These are phyloP conservation scores for Elaeis oleifera DNA, from an alignment of 202 grass and related monocot species.

Conservation along the genomic window DNA sequence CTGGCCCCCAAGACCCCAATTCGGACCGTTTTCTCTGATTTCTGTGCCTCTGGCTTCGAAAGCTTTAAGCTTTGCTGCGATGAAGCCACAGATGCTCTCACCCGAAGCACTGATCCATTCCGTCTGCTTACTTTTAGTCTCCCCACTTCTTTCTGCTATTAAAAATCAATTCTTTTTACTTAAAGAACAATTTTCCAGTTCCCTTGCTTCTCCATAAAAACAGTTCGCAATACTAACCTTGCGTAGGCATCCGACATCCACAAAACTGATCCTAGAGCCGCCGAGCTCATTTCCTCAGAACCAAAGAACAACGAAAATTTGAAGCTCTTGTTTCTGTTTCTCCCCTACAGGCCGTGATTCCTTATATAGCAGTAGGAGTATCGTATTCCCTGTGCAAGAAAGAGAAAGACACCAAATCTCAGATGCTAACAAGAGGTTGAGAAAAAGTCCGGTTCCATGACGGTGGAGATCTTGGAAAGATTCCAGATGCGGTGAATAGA, in stretches of 20 bases:
- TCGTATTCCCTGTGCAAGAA: too few relatives aligned
- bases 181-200: conserved; percentile 1
- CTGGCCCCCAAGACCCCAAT: conserved; percentile 90
- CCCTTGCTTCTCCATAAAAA: too few relatives aligned
- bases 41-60: conserved; percentile 20
- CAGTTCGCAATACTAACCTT: neutral
- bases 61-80: conserved; percentile 37
- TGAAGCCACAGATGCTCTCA: conserved; percentile 42
- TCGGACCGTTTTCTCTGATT: conserved; percentile 46
- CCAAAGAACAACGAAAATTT: too few relatives aligned
- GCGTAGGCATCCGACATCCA: neutral
- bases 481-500: too few relatives aligned
- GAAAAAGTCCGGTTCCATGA: too few relatives aligned
- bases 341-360: too few relatives aligned
- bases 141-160: conserved; percentile 24
- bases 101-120: neutral
- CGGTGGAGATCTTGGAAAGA: too few relatives aligned
- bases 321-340: too few relatives aligned
- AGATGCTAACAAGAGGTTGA: too few relatives aligned
- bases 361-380: too few relatives aligned
- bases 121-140: neutral
- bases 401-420: too few relatives aligned
- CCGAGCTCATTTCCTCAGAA: neutral
- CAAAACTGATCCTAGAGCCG: neutral
- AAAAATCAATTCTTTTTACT: neutral